Conservation (phyloP, 345 rosid species). For the Pelargonium nanum region DNA sequence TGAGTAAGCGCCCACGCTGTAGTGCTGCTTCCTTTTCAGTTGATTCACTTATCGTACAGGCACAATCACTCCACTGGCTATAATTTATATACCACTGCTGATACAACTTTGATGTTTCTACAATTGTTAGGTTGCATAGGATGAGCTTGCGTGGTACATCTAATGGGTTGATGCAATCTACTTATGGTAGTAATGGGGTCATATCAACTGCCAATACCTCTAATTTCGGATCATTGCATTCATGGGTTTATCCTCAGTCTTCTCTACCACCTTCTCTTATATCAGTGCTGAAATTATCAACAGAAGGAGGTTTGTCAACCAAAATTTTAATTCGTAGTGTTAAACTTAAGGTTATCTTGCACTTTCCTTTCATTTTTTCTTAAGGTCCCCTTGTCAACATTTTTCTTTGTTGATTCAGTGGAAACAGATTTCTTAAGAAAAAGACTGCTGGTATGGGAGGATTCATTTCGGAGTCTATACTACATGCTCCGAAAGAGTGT, state of each 20-base stretch:
- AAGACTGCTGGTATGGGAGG: constrained; percentile 71
- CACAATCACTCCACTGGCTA: background rate
- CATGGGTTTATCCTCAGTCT: constrained; percentile 93
- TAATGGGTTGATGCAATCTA: constrained; percentile 31
- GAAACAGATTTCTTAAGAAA: constrained; percentile 59
- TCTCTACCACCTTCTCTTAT: constrained; percentile 64
- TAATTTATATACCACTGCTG: background rate
- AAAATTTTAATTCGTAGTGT: constrained; percentile 4
- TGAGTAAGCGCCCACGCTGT: constrained; percentile 20
- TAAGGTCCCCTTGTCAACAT: constrained; percentile 8
- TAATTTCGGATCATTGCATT: constrained; percentile 49
- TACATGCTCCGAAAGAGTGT: constrained; percentile 64
- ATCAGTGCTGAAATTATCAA: constrained; percentile 41
- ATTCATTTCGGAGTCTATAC: constrained; percentile 80
- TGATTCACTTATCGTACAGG: no score
- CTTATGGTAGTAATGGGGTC: constrained; percentile 22
- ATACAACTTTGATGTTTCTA: constrained; percentile 7
- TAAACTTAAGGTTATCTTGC: constrained; percentile 1
- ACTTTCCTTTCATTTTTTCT: constrained; percentile 7
- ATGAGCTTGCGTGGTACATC: constrained; percentile 38
- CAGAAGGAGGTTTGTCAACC: constrained; percentile 53
- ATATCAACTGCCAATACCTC: constrained; percentile 28
- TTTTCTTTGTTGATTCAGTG: constrained; percentile 25
- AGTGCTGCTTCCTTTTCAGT: background rate
- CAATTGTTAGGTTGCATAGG: constrained; percentile 55